These are phyloP conservation scores for Dicorynia guianensis DNA, from an alignment of 306 rosid species.

Conservation along the genomic window DNA sequence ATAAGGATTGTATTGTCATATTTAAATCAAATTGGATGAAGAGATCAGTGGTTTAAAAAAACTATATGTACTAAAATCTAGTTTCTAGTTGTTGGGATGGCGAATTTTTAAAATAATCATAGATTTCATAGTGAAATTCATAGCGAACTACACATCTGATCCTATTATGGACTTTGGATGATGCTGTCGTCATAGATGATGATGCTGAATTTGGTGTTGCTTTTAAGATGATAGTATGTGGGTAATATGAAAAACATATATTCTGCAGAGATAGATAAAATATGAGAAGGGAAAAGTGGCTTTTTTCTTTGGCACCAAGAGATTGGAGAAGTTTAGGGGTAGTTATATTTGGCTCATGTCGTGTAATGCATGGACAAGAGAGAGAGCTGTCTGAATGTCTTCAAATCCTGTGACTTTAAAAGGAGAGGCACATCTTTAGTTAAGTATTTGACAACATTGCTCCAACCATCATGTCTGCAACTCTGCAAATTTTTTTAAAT, in stretches of 20 bases:
- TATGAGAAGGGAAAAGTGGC: background rate
- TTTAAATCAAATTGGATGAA: background rate
- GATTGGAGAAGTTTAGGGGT: background rate
- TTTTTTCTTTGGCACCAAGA: background rate
- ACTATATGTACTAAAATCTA: background rate
- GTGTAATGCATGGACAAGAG: conserved; percentile 24
- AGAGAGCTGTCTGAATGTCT: conserved; percentile 66
- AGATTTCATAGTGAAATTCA: background rate
- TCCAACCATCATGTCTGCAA: conserved; percentile 92
- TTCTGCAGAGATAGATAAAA: background rate
- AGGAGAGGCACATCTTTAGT: conserved; percentile 68
- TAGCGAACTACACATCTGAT: background rate
- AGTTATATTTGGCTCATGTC: background rate
- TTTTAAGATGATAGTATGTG: conserved; percentile 7
- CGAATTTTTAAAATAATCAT: background rate
- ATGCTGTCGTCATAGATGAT: background rate
- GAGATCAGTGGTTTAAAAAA: background rate
- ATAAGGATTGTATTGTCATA: background rate
- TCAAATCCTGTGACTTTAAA: conserved; percentile 66
- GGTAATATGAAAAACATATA: background rate
- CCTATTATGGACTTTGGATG: background rate
- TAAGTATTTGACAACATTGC: conserved; percentile 66
- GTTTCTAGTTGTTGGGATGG: background rate
- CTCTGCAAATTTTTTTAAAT: conserved; percentile 67
- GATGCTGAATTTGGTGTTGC: background rate